A percentile compares a stretch with the other conserved stretches of the same genome.
Evolutionary conservation across 2,329 filamentous ascomycete species (phyloP).

Genomic region (Lizonia empirigonia): DNA sequence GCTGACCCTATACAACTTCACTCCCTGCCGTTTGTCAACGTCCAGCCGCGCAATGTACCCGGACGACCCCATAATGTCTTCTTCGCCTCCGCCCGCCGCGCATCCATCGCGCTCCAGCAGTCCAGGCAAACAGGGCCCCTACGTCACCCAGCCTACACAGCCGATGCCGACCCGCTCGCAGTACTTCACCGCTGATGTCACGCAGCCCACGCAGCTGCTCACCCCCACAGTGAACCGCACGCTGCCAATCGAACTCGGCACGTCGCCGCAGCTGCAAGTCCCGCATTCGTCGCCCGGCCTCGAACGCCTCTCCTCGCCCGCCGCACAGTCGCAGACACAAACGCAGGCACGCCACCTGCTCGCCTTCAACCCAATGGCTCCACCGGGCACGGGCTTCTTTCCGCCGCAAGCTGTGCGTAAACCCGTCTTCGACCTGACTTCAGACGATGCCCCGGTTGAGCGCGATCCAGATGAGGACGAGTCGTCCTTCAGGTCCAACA

Average conservation of each 20-base stretch:
- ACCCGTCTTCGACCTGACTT: conserved; percentile 47
- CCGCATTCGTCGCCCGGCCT: conserved; percentile 81
- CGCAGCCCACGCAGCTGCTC: conserved; percentile 66
- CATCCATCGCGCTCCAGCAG: conserved; percentile 41
- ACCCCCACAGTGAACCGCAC: conserved; percentile 48
- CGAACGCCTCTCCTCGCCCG: conserved; percentile 48
- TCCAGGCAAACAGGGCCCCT: conserved; percentile 58
- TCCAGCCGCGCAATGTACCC: conserved; percentile 34
- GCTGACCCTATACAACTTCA: not conserved
- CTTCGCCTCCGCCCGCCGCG: conserved; percentile 34
- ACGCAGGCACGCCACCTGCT: conserved; percentile 73
- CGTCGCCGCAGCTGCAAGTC: conserved; percentile 69
- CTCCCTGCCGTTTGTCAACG: not conserved
- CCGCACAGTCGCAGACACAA: conserved; percentile 36
- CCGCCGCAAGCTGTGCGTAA: conserved; percentile 51
- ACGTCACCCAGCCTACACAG: conserved; percentile 51
- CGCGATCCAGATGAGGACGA: conserved; percentile 51
- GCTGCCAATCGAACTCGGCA: conserved; percentile 15
- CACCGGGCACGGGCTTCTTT: conserved; percentile 72
- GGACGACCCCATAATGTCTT: conserved; percentile 42
- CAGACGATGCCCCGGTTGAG: conserved; percentile 58
- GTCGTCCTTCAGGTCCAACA: conserved; percentile 57
- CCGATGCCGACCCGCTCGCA: conserved; percentile 35
- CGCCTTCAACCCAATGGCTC: conserved; percentile 71
- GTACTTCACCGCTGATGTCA: conserved; percentile 50